Percentiles rank a stretch among this genome's conserved stretches.
phyloP scores from a whole-genome alignment of 140 eudicot genomes.

The Stevia rebaudiana region DNA sequence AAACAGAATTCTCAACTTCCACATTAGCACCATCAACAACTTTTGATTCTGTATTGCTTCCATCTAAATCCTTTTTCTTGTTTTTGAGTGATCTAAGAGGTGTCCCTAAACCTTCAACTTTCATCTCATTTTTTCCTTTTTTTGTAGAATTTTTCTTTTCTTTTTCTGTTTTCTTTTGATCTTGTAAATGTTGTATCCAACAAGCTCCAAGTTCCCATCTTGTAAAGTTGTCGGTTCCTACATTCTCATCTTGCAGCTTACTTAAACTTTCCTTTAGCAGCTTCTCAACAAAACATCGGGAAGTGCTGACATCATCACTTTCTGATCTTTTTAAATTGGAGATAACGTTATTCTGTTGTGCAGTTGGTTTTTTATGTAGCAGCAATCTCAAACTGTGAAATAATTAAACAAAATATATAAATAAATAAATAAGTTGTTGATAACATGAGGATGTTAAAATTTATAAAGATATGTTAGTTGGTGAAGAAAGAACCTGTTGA shows the following conservation, averaged over 20 bases:
- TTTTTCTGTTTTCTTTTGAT: slow-evolving; percentile 86
- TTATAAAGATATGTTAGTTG: background rate
- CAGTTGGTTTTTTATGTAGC: slow-evolving; percentile 59
- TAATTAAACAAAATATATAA: slow-evolving; percentile 17
- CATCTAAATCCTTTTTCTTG: slow-evolving; percentile 60
- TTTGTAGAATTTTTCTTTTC: slow-evolving; percentile 75
- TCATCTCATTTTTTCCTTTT: slow-evolving; percentile 79
- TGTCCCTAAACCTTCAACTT: slow-evolving; percentile 95
- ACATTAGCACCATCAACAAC: slow-evolving; percentile 36
- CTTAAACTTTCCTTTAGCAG: slow-evolving; percentile 64
- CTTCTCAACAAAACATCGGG: slow-evolving; percentile 51
- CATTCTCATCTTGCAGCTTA: slow-evolving; percentile 71
- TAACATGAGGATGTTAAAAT: slow-evolving; percentile 5
- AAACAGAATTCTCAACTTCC: slow-evolving; percentile 39
- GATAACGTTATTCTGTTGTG: slow-evolving; percentile 33
- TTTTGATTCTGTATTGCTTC: slow-evolving; percentile 33
- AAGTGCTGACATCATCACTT: slow-evolving; percentile 42
- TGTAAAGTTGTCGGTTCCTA: slow-evolving; percentile 47
- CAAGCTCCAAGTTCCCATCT: slow-evolving; percentile 99
- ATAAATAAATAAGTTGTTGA: slow-evolving; percentile 4
- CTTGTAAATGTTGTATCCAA: slow-evolving; percentile 99
- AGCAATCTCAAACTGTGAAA: slow-evolving; percentile 79
- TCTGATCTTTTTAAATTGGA: slow-evolving; percentile 36
- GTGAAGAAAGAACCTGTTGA: slow-evolving; percentile 62
- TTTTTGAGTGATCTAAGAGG: slow-evolving; percentile 83